Percentiles rank a stretch among this genome's conserved stretches.
Conservation (phyloP, 305 asterid genomes). For the Galium porrigens region DNA sequence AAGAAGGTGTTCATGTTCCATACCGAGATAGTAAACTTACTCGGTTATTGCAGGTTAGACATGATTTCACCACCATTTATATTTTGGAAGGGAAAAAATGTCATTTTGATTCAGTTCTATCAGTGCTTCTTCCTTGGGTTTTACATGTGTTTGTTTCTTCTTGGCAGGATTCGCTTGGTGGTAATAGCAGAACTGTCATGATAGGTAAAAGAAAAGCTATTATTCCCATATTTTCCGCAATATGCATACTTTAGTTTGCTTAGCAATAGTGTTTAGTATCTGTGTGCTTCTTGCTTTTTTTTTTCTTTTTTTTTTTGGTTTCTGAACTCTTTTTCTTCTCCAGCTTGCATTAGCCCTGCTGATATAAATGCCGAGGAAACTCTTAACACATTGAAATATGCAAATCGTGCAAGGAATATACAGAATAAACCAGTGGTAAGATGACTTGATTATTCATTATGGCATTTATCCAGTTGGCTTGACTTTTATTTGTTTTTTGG, state of each 20-base stretch:
- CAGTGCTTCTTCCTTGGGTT: constrained; percentile 9
- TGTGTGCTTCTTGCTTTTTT: not conserved
- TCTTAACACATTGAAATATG: constrained; percentile 88
- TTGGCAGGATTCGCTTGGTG: constrained; percentile 97
- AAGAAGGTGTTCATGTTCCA: constrained; percentile 89
- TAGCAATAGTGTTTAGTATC: not conserved
- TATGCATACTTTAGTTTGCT: not conserved
- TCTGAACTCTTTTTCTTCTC: constrained; percentile 12
- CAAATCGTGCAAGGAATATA: constrained; percentile 97
- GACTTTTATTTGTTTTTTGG: constrained; percentile 12
- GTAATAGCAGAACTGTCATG: constrained; percentile 97
- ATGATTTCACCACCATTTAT: constrained; percentile 10
- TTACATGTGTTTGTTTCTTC: constrained; percentile 13
- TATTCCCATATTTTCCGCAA: not conserved
- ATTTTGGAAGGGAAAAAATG: not conserved
- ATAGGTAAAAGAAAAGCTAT: constrained; percentile 38
- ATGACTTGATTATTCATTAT: constrained; percentile 1
- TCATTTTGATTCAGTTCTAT: not conserved
- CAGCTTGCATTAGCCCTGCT: constrained; percentile 99
- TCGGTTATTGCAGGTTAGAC: constrained; percentile 81
- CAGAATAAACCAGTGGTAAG: constrained; percentile 93
- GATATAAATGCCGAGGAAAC: constrained; percentile 99
- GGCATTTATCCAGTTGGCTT: not conserved
- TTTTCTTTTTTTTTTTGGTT: not conserved
- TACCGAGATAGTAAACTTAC: constrained; percentile 99